A percentile compares a stretch with the other conserved stretches of the same genome.
These are phyloP conservation scores for Heterobasidion parviporum DNA, from an alignment of 1,284 basidiomycete genomes.

Conservation along the genomic window DNA sequence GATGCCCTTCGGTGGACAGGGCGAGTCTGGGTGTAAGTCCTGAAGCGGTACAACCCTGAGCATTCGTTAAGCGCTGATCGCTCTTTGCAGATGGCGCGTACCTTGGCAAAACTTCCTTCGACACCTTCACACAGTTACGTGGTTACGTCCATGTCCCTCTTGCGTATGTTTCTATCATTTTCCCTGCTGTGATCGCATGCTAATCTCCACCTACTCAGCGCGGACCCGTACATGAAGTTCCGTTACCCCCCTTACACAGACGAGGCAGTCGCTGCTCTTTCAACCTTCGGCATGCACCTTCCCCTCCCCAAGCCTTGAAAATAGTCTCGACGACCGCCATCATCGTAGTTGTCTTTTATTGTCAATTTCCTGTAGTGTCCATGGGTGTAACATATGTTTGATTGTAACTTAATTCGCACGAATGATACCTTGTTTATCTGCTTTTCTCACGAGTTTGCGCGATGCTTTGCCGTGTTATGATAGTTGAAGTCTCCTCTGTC, in stretches of 20 bases:
- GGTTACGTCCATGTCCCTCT: constrained; percentile 19
- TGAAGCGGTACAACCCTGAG: too few relatives aligned
- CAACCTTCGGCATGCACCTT: constrained; percentile 4
- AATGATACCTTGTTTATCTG: too few relatives aligned
- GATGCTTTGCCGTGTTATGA: too few relatives aligned
- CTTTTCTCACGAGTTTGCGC: too few relatives aligned
- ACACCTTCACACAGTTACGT: constrained; percentile 22
- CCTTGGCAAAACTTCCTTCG: constrained; percentile 20
- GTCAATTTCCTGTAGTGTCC: too few relatives aligned
- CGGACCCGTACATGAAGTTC: constrained; percentile 12
- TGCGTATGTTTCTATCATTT: constrained; percentile 8
- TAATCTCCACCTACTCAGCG: constrained; percentile 3
- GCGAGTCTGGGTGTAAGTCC: constrained; percentile 22
- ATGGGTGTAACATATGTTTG: too few relatives aligned
- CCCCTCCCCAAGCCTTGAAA: constrained; percentile 2
- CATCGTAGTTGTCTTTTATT: too few relatives aligned
- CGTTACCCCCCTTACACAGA: constrained; percentile 18
- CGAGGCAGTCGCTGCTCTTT: constrained; percentile 7
- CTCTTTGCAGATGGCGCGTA: constrained; percentile 18
- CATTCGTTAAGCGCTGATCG: background rate
- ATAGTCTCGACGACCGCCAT: too few relatives aligned
- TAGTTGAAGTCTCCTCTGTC: too few relatives aligned
- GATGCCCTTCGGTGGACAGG: constrained; percentile 21
- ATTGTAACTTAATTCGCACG: too few relatives aligned
- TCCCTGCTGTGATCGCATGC: background rate